phyloP scores from a whole-genome alignment of 2,329 filamentous ascomycete genomes.

The Didymosphaeria variabile region DNA sequence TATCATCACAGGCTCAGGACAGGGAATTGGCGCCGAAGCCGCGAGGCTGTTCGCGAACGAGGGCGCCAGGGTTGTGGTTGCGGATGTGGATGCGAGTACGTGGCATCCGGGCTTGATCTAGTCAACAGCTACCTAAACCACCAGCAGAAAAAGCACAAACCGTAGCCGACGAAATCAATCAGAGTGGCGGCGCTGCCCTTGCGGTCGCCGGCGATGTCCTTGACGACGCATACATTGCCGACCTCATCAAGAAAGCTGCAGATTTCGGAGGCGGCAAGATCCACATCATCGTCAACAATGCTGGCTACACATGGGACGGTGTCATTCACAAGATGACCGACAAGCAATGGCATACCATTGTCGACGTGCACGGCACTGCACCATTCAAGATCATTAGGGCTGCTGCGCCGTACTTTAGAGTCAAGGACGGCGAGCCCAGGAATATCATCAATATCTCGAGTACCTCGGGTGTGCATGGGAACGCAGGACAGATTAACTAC shows the following conservation, averaged over 20 bases:
- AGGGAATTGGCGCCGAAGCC: conserved; percentile 88
- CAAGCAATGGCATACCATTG: conserved; percentile 90
- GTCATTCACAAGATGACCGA: conserved; percentile 93
- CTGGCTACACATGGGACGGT: conserved; percentile 91
- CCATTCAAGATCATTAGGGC: conserved; percentile 84
- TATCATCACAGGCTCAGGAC: conserved; percentile 86
- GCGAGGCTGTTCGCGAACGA: conserved; percentile 86
- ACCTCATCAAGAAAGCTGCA: conserved; percentile 77
- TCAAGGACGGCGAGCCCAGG: conserved; percentile 81
- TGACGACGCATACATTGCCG: conserved; percentile 72
- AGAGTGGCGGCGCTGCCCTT: conserved; percentile 71
- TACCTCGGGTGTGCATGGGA: conserved; percentile 84
- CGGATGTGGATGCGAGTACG: conserved; percentile 79
- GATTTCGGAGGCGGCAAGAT: conserved; percentile 88
- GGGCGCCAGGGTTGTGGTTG: conserved; percentile 83
- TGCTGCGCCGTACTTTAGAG: conserved; percentile 85
- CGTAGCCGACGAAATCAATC: conserved; percentile 76
- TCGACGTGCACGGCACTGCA: conserved; percentile 82
- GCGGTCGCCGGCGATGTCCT: conserved; percentile 81
- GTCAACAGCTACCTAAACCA: conserved; percentile 22
- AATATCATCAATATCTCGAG: conserved; percentile 85
- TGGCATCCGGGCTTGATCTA: conserved; percentile 5
- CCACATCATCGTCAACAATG: conserved; percentile 91
- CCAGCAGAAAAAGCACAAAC: conserved; percentile 71
- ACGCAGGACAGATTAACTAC: conserved; percentile 92